phyloP scores from a whole-genome alignment of 257 asterid genomes.

The Nicotiana undulata region DNA sequence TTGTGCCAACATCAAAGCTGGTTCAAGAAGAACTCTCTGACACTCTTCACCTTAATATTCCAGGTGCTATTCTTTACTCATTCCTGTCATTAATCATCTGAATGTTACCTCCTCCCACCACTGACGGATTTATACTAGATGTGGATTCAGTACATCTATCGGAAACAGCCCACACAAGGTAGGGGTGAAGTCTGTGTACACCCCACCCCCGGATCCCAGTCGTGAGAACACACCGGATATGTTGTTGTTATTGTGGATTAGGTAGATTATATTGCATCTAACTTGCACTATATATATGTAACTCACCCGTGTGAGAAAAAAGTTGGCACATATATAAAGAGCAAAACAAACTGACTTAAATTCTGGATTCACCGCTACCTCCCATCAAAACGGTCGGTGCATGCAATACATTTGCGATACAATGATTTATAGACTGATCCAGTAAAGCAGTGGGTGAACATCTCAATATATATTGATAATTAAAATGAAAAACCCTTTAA shows the following conservation, averaged over 20 bases:
- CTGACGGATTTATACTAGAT: not conserved
- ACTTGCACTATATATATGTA: not conserved
- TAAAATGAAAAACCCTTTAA: no score
- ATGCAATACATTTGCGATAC: not conserved
- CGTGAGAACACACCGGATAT: no score
- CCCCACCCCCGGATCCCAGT: no score
- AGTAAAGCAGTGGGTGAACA: not conserved
- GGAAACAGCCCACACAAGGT: no score
- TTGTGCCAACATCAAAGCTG: slow-evolving; percentile 42
- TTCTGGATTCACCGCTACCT: not conserved
- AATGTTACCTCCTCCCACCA: not conserved
- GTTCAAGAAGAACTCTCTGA: slow-evolving; percentile 46
- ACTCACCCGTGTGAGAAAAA: not conserved
- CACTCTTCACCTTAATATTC: slow-evolving; percentile 47
- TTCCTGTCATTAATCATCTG: not conserved
- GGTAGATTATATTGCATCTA: not conserved
- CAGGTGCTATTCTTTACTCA: slow-evolving; percentile 26
- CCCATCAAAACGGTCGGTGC: not conserved
- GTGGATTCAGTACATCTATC: not conserved
- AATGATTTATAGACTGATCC: not conserved
- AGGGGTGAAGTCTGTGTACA: no score
- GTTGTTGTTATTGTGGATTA: no score
- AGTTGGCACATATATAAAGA: not conserved
- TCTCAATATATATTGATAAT: no score
- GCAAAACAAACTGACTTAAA: not conserved